Base-by-base conservation (phyloP, 768 basidiomycete species). In the Mycena rosella region DNA sequence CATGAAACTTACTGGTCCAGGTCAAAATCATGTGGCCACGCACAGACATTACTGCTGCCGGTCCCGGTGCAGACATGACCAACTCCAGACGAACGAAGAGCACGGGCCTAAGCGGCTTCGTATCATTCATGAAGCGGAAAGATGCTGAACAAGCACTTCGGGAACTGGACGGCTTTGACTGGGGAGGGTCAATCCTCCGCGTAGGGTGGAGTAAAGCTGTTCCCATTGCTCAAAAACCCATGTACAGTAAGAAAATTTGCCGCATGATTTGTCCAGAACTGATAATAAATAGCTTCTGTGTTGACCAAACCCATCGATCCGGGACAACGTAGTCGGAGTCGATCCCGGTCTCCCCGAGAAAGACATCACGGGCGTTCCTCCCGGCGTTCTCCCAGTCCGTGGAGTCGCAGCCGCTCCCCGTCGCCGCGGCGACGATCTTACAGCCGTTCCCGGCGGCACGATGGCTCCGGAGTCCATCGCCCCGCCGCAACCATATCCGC, bases 21-120 rank as follows among this genome's bases (percentile, higher is more conserved):
- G 94, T 96, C 48, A 96, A 97, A 84, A 90, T 99, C 71, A 98
- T 99, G 96, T 99, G 96, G 96, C 97, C 96, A n/a, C 90, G 97
- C 44, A 87, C 89, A 14, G 95, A 96, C 74, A 85, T 81, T 20
- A 84, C 86, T 2, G 69, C 79, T 8, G n/a, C n/a, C n/a, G 91
- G 91, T 32, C 90, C 91, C 53, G 94, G 91, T 2, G 87, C 89
- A 26, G 91, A 94, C 49, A 92, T 95, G 86, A 91, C 91, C 26
- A 79, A 87, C 10, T 86, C 89, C 18, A 86, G 96, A 47, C 85
- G 90, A 53, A 84, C 81, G 54, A 93, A 93, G 78, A 91, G 86
- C 73, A 75, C 90, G 15, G 94, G 95, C 18, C 84, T 99, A 24
- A 96, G 95, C 74, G 98, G 98, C 1, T 99, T 99, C 75, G 98